Evolutionary conservation across 257 asterid genomes (phyloP).

Genomic region (Solanum chaucha): DNA sequence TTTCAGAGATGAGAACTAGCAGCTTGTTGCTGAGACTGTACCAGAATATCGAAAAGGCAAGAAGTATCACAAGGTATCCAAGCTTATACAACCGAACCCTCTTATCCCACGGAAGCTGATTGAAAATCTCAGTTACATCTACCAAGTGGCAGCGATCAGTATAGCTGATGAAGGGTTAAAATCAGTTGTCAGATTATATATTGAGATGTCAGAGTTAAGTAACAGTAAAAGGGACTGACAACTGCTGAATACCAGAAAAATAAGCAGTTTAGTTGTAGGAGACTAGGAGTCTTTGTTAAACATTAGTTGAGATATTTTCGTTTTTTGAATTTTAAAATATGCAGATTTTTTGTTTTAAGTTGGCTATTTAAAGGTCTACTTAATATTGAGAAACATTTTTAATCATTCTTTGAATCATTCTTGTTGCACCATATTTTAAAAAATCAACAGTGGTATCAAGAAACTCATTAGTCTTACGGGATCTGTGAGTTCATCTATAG

Average conservation of each 20-base stretch:
- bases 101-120: conserved; percentile 65
- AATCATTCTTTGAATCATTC: not conserved
- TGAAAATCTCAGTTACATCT: conserved; percentile 89
- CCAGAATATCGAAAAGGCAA: conserved; percentile 57
- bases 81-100: conserved; percentile 59
- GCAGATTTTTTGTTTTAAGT: not conserved
- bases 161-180: conserved; percentile 36
- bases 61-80: conserved; percentile 46
- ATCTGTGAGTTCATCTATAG: not conserved
- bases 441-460: not conserved
- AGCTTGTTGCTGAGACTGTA: conserved; percentile 7
- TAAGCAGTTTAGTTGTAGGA: not conserved
- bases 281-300: not conserved
- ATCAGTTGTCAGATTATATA: conserved; percentile 4
- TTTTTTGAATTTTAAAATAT: not conserved
- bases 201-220: not conserved
- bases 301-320: not conserved
- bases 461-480: not conserved
- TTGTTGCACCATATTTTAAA: not conserved
- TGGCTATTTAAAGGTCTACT: not conserved
- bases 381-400: not conserved
- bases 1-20: not conserved
- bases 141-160: conserved; percentile 38
- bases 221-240: not conserved
- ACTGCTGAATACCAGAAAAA: not conserved